Base-by-base conservation (phyloP, 495 filamentous ascomycete species). In the Penicillium antarcticum region DNA sequence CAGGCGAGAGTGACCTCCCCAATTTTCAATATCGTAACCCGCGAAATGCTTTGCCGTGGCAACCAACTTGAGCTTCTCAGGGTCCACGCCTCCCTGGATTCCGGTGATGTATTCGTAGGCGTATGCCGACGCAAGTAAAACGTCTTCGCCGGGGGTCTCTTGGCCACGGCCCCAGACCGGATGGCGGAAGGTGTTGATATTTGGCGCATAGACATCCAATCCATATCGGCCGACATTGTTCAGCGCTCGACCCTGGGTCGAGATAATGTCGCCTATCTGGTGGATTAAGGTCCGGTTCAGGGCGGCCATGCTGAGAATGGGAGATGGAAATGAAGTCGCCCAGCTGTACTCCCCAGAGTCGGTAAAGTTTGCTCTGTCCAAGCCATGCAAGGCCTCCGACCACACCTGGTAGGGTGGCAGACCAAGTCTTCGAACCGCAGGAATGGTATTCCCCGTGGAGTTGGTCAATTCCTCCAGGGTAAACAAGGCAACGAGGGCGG, bases 121-220 rank as follows among this genome's bases (percentile, higher is more conserved):
- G 44, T 84, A 87, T 0, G 52, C 49, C 0, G 74, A 71, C 16
- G 72, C 72, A 4, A 86, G 70, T 47, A 76, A 80, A 0, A 79
- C 72, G 55, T 87, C 83, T 56, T 86, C 83, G 19, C 81, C 81
- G 0, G 84, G 81, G 0, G 83, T 84, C 55, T 87, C 84, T 42
- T 73, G 77, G 2, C 81, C 81, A n/a, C 81, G 68, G 8, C 81
- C 81, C 81, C 81, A 85, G 4, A 80, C 66, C 0, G 81, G 81
- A 48, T 82, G 79, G 9, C 75, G 73, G 70, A 84, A 88, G 1
- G 79, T 73, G 60, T 89, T 89, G 66, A 88, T 85, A 55, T 88
- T 85, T 1, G 85, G 85, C 0, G 85, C 79, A 69, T 83, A 89
- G 45, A 71, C 80, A 58, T 88, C 80, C 5, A 88, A 62, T 0